phyloP scores from a whole-genome alignment of 2,329 filamentous ascomycete genomes.

The Parafenestella ontariensis region DNA sequence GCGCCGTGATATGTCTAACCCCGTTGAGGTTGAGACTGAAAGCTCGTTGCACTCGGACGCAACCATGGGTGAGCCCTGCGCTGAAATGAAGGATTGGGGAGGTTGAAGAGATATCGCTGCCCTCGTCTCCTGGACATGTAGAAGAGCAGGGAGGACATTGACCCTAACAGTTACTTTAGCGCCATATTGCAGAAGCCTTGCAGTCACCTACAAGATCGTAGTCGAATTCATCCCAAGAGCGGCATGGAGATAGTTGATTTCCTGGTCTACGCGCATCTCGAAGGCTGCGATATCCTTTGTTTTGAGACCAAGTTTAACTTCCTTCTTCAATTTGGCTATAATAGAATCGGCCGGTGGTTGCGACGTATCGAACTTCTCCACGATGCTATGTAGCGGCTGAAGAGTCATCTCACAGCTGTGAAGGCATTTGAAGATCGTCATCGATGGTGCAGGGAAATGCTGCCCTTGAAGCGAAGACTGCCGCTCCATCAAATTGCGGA shows the following conservation, averaged over 20 bases:
- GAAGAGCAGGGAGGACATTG: not conserved
- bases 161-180: not conserved
- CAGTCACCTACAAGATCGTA: slow-evolving; percentile 11
- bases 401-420: slow-evolving; percentile 16
- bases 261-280: slow-evolving; percentile 12
- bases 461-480: slow-evolving; percentile 7
- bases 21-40: not conserved
- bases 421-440: slow-evolving; percentile 13
- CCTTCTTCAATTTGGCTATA: slow-evolving; percentile 4
- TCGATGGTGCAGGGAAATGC: slow-evolving; percentile 16
- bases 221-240: slow-evolving; percentile 9
- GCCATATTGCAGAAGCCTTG: not conserved
- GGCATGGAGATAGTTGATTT: slow-evolving; percentile 8
- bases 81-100: not conserved
- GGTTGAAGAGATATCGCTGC: not conserved
- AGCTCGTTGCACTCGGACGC: not conserved
- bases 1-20: not conserved
- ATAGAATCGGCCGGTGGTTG: not conserved
- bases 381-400: not conserved
- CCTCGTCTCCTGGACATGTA: not conserved
- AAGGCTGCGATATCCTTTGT: slow-evolving; percentile 14
- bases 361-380: slow-evolving; percentile 1
- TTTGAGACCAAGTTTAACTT: slow-evolving; percentile 12
- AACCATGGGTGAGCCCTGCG: not conserved
- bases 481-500: slow-evolving; percentile 5